Base-by-base conservation (phyloP, 75 land plant genomes). In the Larix kaempferi region DNA sequence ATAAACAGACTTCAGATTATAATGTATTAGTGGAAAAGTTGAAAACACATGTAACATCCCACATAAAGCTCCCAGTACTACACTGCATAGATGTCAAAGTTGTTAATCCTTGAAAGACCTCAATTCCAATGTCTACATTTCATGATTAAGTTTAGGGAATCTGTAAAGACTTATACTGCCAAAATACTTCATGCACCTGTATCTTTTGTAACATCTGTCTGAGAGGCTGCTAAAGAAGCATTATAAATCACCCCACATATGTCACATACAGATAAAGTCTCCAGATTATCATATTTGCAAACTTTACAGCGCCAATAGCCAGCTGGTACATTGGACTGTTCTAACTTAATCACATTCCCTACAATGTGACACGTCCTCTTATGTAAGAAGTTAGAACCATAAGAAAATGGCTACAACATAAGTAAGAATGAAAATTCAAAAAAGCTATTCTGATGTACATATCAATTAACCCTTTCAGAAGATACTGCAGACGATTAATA, bases 251-350 rank as follows among this genome's bases (percentile, higher is more conserved):
- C 83, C 35, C 95, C 96, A 89, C 98, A 95, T 57, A 95, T 89
- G 56, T 95, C 98, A 84, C 98, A 93, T 6, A 56, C 71, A 39
- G 80, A 37, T 75, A 81, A 76, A 59, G 61, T 74, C 56, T 86
- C 85, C 5, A 82, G 88, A 89, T 95, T 93, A 26, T 93, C 98
- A 80, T 80, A 91, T 71, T 95, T 93, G 77, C 98, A 95, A 77
- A 91, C 88, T 12, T 85, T 57, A 74, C 98, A 95, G 21, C 88
- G 71, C 98, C 95, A 95, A 26, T 87, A 12, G 27, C 65, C 82
- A 76, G 76, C 64, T 54, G 75, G 74, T 17, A 16, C 37, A 26
- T 23, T 35, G 71, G 71, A 74, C 27, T 65, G 22, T 2, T 73
- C 65, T 17, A 33, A 15, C 11, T 26, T 54, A 58, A 74, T 41